phyloP scores from a whole-genome alignment of 2,329 filamentous ascomycete genomes.

The Aspergillus floridensis region DNA sequence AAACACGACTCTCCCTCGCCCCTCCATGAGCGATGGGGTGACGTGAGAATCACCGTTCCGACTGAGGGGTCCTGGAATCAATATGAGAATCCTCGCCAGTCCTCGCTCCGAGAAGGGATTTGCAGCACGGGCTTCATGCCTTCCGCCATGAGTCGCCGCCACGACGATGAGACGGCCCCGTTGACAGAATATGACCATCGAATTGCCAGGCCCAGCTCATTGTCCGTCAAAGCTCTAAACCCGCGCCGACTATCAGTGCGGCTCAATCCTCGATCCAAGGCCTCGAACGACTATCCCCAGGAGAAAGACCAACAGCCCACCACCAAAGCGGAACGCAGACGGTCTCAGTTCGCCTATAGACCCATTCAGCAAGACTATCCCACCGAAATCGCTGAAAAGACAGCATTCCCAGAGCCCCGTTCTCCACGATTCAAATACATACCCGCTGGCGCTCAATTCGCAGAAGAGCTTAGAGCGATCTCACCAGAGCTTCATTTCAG shows the following conservation, averaged over 20 bases:
- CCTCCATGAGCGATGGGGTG: constrained; percentile 41
- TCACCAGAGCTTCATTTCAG: background rate
- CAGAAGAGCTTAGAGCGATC: constrained; percentile 20
- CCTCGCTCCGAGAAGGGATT: constrained; percentile 8
- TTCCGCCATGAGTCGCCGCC: constrained; percentile 6
- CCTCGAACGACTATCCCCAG: background rate
- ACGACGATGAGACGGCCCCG: constrained; percentile 14
- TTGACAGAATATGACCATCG: background rate
- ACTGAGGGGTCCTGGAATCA: constrained; percentile 41
- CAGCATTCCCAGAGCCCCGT: constrained; percentile 4
- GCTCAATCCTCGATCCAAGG: constrained; percentile 24
- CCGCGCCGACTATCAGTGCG: constrained; percentile 30
- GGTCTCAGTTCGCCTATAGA: constrained; percentile 33
- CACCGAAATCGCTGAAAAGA: constrained; percentile 27
- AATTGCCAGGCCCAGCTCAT: constrained; percentile 18
- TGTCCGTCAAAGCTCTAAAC: constrained; percentile 22
- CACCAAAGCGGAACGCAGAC: constrained; percentile 10
- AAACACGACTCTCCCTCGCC: constrained; percentile 25
- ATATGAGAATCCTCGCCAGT: constrained; percentile 27
- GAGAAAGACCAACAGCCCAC: constrained; percentile 2
- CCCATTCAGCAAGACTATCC: constrained; percentile 34
- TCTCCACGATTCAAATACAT: constrained; percentile 34
- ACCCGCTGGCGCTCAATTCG: constrained; percentile 27
- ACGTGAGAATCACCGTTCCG: constrained; percentile 37
- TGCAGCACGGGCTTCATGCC: background rate